Percentiles rank a stretch among this genome's conserved stretches.
Conservation (phyloP, 441 rosid species). For the Erodium trifolium region DNA sequence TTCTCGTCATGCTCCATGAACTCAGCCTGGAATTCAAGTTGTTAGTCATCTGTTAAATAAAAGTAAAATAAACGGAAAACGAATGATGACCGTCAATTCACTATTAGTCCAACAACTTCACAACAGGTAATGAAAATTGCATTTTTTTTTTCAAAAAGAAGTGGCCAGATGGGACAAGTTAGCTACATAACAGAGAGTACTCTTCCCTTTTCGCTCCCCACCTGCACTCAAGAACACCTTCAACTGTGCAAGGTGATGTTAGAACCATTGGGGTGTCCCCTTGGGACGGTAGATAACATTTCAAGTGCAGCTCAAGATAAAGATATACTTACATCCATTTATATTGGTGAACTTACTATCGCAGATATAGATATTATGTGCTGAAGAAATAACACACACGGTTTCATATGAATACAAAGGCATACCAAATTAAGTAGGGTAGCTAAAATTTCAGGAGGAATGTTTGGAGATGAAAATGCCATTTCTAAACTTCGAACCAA, state of each 20-base stretch:
- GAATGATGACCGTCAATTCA: background rate
- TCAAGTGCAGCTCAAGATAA: background rate
- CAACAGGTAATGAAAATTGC: background rate
- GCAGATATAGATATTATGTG: background rate
- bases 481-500: slow-evolving; percentile 93
- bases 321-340: background rate
- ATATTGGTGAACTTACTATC: background rate
- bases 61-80: slow-evolving; percentile 2
- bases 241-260: background rate
- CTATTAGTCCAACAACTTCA: background rate
- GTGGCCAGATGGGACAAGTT: background rate
- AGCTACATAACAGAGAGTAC: background rate
- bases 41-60: background rate
- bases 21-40: slow-evolving; percentile 62
- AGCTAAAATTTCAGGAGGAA: slow-evolving; percentile 99
- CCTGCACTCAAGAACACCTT: background rate
- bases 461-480: slow-evolving; percentile 98
- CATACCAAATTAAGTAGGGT: slow-evolving; percentile 90
- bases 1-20: slow-evolving; percentile 99
- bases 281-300: background rate
- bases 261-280: background rate
- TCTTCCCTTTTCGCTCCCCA: background rate
- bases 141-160: too few species aligned
- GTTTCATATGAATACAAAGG: background rate
- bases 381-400: background rate